Evolutionary conservation across 2,329 filamentous ascomycete genomes (phyloP).

Genomic region (Fulvia fulva): DNA sequence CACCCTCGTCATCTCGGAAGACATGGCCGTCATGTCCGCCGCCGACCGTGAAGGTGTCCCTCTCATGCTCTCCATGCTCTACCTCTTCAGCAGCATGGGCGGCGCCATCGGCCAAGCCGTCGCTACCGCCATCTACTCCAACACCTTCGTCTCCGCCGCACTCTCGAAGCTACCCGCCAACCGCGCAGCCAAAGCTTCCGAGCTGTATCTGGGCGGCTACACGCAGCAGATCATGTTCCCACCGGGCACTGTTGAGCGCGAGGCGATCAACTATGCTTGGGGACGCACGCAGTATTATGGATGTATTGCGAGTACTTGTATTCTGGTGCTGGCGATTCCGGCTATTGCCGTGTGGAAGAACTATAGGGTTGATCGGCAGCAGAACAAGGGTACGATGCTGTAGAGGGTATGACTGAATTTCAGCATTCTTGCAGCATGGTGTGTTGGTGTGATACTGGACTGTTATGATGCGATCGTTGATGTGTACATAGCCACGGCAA

Average conservation of each 20-base stretch:
- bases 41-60: slow-evolving; percentile 33
- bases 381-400: slow-evolving; percentile 36
- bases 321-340: slow-evolving; percentile 31
- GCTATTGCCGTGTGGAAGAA: slow-evolving; percentile 35
- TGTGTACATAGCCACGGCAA: too few relatives aligned
- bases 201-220: slow-evolving; percentile 26
- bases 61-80: slow-evolving; percentile 34
- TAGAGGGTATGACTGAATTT: slow-evolving; percentile 3
- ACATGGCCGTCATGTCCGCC: slow-evolving; percentile 54
- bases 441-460: too few relatives aligned
- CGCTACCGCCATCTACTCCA: slow-evolving; percentile 31
- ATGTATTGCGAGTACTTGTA: slow-evolving; percentile 37
- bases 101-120: slow-evolving; percentile 28
- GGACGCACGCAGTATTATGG: slow-evolving; percentile 45
- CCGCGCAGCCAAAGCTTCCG: slow-evolving; percentile 28
- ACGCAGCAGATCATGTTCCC: slow-evolving; percentile 32
- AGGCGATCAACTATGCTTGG: slow-evolving; percentile 46
- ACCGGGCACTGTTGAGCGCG: slow-evolving; percentile 40
- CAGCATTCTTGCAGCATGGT: too few relatives aligned
- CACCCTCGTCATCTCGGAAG: slow-evolving; percentile 52
- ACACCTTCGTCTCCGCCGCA: slow-evolving; percentile 20
- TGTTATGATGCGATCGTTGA: too few relatives aligned
- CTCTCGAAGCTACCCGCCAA: slow-evolving; percentile 12
- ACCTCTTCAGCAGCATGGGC: slow-evolving; percentile 30
- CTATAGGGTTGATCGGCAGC: slow-evolving; percentile 35